phyloP scores from a whole-genome alignment of 2,329 filamentous ascomycete genomes.

The Ascochyta fabae region DNA sequence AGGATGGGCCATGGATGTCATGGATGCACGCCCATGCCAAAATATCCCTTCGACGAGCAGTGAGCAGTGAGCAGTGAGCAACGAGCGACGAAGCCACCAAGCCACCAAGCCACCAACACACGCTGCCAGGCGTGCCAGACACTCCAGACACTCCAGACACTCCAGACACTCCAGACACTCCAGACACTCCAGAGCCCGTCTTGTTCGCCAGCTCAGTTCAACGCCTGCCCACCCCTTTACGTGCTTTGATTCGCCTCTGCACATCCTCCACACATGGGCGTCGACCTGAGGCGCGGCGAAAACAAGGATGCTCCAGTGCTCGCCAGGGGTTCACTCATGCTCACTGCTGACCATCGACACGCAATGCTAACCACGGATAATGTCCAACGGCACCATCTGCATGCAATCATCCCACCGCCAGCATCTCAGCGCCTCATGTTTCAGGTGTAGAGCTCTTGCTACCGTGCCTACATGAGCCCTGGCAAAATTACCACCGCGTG shows the following conservation, averaged over 20 bases:
- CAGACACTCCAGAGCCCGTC: background rate
- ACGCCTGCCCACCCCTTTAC: background rate
- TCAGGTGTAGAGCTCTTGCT: constrained; percentile 12
- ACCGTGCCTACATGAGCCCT: constrained; percentile 4
- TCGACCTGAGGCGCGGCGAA: background rate
- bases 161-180: too few species aligned
- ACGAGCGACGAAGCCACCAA: constrained; percentile 3
- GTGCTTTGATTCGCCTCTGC: background rate
- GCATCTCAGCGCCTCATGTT: constrained; percentile 16
- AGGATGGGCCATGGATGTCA: constrained; percentile 1
- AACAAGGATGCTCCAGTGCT: constrained; percentile 6
- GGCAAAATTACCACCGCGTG: constrained; percentile 2
- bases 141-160: too few species aligned
- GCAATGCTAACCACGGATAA: background rate
- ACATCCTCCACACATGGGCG: constrained; percentile 9
- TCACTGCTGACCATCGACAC: constrained; percentile 8
- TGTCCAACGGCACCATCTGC: constrained; percentile 7
- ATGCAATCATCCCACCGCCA: constrained; percentile 5
- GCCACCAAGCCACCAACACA: background rate
- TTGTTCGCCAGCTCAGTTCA: background rate
- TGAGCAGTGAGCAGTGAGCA: too few species aligned
- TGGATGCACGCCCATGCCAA: background rate
- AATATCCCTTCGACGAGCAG: background rate
- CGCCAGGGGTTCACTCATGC: constrained; percentile 1
- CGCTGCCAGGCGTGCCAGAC: background rate